A percentile compares a stretch with the other conserved stretches of the same genome.
Conservation (phyloP, 805 yeast genomes). For the Starmerella floricola region DNA sequence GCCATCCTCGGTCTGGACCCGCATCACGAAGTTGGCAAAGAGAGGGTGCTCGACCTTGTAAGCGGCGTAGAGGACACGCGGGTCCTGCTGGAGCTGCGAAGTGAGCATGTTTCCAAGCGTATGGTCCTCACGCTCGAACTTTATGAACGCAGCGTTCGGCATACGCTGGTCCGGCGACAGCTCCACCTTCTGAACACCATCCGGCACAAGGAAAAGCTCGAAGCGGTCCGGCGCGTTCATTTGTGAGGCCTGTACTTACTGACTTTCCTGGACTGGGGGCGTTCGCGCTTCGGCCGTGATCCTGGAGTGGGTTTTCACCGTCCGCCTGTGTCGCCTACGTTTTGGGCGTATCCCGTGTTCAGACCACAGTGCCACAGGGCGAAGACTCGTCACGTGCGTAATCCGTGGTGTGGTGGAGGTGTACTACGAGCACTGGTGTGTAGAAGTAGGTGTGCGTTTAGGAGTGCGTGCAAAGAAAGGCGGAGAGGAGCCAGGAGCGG, state of each 20-base stretch:
- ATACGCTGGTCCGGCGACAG: conserved; percentile 89
- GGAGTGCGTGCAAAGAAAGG: no score
- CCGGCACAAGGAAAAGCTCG: conserved; percentile 92
- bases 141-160: conserved; percentile 85
- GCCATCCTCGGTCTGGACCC: conserved; percentile 93
- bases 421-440: no score
- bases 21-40: conserved; percentile 85
- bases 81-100: conserved; percentile 74
- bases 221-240: conserved; percentile 99
- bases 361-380: no score
- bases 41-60: conserved; percentile 97
- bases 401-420: no score
- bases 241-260: no score
- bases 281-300: no score
- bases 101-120: conserved; percentile 85
- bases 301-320: no score
- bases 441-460: no score
- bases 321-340: not conserved
- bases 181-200: conserved; percentile 86
- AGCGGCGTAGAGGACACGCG: conserved; percentile 88
- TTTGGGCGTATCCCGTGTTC: no score
- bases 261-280: no score
- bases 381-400: no score
- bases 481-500: no score
- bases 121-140: conserved; percentile 95